Percentiles rank a stretch among this genome's conserved stretches.
Conservation (phyloP, 2,329 filamentous ascomycete genomes). For the Pezicula neosporulosa region DNA sequence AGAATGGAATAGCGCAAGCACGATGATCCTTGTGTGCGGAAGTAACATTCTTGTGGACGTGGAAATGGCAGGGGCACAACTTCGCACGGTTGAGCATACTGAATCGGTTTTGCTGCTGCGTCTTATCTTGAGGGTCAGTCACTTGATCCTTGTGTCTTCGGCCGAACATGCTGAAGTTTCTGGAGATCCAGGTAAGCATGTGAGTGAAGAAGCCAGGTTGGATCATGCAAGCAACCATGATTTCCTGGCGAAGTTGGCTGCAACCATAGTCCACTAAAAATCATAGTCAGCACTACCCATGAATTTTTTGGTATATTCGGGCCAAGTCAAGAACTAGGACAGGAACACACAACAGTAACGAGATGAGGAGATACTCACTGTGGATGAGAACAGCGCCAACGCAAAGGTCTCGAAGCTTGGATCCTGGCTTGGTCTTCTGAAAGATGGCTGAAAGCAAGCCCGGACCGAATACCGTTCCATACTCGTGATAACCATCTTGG, state of each 20-base stretch:
- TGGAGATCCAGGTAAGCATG: constrained; percentile 15
- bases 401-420: constrained; percentile 13
- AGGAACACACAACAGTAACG: too few relatives aligned
- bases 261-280: constrained; percentile 9
- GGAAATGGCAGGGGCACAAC: constrained; percentile 11
- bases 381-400: constrained; percentile 12
- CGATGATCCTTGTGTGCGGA: too few relatives aligned
- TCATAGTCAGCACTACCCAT: too few relatives aligned
- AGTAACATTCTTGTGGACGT: constrained; percentile 3
- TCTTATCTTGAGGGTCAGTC: background rate
- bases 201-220: constrained; percentile 6
- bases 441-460: constrained; percentile 6
- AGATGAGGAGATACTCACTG: background rate
- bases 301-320: too few relatives aligned
- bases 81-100: constrained; percentile 6
- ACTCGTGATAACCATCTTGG: constrained; percentile 14
- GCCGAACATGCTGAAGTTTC: constrained; percentile 12
- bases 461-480: constrained; percentile 11
- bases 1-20: too few relatives aligned
- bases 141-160: background rate
- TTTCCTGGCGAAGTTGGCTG: constrained; percentile 7
- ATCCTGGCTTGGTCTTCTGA: constrained; percentile 7
- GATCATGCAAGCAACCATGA: constrained; percentile 7
- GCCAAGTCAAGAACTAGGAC: too few relatives aligned
- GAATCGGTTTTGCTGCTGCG: constrained; percentile 5